Conservation (phyloP, 2,329 filamentous ascomycete genomes). For the Periconia digitata region DNA sequence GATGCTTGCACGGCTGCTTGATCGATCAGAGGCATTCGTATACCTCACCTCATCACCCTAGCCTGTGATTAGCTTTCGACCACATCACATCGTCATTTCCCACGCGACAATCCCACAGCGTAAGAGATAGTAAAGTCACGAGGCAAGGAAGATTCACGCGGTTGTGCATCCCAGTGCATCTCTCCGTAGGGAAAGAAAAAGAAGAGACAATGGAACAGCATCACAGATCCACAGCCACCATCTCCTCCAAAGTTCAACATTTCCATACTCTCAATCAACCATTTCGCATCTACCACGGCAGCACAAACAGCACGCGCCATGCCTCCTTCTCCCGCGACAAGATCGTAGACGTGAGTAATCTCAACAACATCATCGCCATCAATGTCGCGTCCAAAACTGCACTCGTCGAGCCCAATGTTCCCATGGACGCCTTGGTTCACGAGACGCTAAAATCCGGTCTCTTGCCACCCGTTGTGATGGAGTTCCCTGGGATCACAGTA, state of each 20-base stretch:
- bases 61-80: no score
- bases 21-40: no score
- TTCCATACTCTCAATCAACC: constrained; percentile 30
- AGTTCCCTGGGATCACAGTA: constrained; percentile 70
- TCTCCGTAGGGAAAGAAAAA: no score
- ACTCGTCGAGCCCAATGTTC: constrained; percentile 68
- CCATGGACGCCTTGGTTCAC: constrained; percentile 65
- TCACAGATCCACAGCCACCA: constrained; percentile 19
- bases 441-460: constrained; percentile 58
- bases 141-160: no score
- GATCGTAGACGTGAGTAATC: constrained; percentile 65
- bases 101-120: no score
- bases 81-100: no score
- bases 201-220: constrained; percentile 25
- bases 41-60: no score
- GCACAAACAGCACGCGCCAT: constrained; percentile 73
- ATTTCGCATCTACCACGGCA: constrained; percentile 66
- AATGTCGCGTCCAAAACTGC: constrained; percentile 56
- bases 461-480: constrained; percentile 68
- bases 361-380: constrained; percentile 64
- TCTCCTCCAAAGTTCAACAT: constrained; percentile 23
- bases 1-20: no score
- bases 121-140: no score
- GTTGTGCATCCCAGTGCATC: no score
- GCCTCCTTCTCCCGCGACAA: constrained; percentile 36